Conservation (phyloP, 257 asterid species). For the Solanum medicagineum region DNA sequence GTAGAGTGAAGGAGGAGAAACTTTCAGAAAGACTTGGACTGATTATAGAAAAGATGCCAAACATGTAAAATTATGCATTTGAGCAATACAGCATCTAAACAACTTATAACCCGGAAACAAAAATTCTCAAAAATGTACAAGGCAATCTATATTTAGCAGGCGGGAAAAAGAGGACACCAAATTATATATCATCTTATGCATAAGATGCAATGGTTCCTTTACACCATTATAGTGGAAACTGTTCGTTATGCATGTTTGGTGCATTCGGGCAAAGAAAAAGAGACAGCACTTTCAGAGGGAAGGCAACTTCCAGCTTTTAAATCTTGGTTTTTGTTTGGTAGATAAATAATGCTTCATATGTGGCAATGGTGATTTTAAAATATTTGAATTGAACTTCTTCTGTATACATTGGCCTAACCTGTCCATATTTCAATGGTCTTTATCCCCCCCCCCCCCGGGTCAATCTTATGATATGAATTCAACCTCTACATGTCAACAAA, state of each 20-base stretch:
- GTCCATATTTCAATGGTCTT: not conserved
- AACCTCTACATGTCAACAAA: not conserved
- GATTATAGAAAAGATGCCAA: not conserved
- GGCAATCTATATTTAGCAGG: not conserved
- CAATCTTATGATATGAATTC: not conserved
- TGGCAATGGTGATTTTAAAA: not conserved
- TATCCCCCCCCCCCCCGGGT: not conserved
- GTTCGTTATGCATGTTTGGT: not conserved
- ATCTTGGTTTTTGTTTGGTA: not conserved
- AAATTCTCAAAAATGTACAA: not conserved
- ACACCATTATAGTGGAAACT: not conserved
- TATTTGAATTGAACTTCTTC: not conserved
- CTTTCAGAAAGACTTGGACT: not conserved
- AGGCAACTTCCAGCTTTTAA: not conserved
- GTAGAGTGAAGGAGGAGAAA: not conserved
- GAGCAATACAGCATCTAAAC: not conserved
- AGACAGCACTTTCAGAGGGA: not conserved
- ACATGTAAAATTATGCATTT: not conserved
- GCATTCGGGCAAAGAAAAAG: not conserved
- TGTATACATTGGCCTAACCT: not conserved
- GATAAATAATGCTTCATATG: not conserved
- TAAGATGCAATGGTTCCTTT: not conserved
- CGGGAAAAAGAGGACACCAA: not conserved
- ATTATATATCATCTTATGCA: not conserved
- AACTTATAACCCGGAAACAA: not conserved